Conservation (phyloP, 306 rosid genomes). For the Dalbergia cochinchinensis region DNA sequence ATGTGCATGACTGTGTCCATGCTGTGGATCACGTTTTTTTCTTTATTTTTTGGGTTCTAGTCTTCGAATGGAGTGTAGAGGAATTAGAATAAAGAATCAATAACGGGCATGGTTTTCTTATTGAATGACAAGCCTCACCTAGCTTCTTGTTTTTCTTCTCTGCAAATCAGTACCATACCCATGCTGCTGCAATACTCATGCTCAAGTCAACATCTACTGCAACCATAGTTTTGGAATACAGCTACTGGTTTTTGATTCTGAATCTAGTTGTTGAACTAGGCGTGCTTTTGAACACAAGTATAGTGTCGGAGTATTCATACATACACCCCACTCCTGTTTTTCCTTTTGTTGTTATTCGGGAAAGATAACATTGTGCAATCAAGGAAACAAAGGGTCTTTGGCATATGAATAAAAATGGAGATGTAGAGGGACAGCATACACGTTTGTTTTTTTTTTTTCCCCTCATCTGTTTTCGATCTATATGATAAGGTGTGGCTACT, state of each 20-base stretch:
- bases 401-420: conserved; percentile 32
- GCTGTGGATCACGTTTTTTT: neutral
- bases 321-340: neutral
- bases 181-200: neutral
- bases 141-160: conserved; percentile 11
- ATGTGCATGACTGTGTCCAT: neutral
- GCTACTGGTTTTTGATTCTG: neutral
- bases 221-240: conserved; percentile 6
- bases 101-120: neutral
- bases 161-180: neutral
- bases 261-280: neutral
- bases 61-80: conserved; percentile 41
- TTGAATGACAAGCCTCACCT: conserved; percentile 1
- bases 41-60: neutral
- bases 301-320: neutral
- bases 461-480: conserved; percentile 20
- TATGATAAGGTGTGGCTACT: conserved; percentile 45
- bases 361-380: neutral
- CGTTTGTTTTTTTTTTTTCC: neutral
- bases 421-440: conserved; percentile 5
- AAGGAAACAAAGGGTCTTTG: neutral
- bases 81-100: conserved; percentile 7
- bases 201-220: conserved; percentile 38
- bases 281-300: neutral
- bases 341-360: neutral